These are phyloP conservation scores for Lasiodiplodia citricola DNA, from an alignment of 2,329 filamentous ascomycete species.

Conservation along the genomic window DNA sequence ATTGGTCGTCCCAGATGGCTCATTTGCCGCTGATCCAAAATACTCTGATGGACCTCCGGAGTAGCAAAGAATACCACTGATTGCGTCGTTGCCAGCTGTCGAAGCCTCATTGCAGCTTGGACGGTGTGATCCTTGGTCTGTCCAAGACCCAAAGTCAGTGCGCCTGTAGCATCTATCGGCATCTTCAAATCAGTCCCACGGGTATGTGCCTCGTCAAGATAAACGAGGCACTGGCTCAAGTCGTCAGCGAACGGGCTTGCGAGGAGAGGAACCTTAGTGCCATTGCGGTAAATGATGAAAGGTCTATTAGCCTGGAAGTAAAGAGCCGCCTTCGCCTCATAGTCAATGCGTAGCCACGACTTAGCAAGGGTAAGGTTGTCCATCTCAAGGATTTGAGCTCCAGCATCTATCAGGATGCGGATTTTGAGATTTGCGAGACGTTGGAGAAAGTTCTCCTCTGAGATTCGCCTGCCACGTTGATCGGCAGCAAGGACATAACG, in stretches of 20 bases:
- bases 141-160: slow-evolving; percentile 61
- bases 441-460: slow-evolving; percentile 53
- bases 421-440: slow-evolving; percentile 49
- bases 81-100: slow-evolving; percentile 48
- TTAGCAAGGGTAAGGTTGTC: slow-evolving; percentile 57
- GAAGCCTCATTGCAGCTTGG: slow-evolving; percentile 70
- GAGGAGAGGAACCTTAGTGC: slow-evolving; percentile 51
- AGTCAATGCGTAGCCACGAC: slow-evolving; percentile 58
- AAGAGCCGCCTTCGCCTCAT: slow-evolving; percentile 55
- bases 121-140: slow-evolving; percentile 67
- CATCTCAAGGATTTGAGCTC: slow-evolving; percentile 68
- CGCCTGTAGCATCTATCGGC: slow-evolving; percentile 53
- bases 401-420: slow-evolving; percentile 66
- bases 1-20: slow-evolving; percentile 31
- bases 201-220: slow-evolving; percentile 66
- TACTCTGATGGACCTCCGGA: slow-evolving; percentile 63
- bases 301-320: slow-evolving; percentile 60
- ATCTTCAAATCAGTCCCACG: slow-evolving; percentile 66
- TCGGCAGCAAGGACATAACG: slow-evolving; percentile 49
- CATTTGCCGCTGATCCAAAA: slow-evolving; percentile 55
- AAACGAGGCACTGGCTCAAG: slow-evolving; percentile 60
- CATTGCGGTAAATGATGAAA: slow-evolving; percentile 51
- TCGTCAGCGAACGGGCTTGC: slow-evolving; percentile 62
- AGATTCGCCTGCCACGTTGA: slow-evolving; percentile 43
- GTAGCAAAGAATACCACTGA: slow-evolving; percentile 12